Evolutionary conservation across 352 stramenopile genomes (phyloP).

Genomic region (Stephanocyclus meneghinianus): DNA sequence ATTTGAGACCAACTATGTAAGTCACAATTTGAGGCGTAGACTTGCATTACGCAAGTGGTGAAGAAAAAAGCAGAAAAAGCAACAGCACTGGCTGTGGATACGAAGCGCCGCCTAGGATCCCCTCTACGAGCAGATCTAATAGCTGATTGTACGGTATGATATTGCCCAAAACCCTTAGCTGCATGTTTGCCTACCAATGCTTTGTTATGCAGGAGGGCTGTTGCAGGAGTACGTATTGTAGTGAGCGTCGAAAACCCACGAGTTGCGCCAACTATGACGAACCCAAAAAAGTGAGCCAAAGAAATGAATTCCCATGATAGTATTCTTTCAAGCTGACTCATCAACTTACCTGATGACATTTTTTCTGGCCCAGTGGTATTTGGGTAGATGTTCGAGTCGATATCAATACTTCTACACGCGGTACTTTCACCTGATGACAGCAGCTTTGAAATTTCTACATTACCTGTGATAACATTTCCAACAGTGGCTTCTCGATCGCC

Average conservation of each 20-base stretch:
- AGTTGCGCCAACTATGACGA: background rate
- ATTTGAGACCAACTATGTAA: background rate
- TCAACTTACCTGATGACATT: constrained; percentile 17
- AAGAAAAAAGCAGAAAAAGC: constrained; percentile 51
- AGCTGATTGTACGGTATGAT: background rate
- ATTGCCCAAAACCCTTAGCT: background rate
- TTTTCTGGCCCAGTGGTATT: constrained; percentile 8
- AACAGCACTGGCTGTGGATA: constrained; percentile 26
- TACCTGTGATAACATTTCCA: background rate
- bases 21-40: constrained; percentile 12
- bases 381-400: background rate
- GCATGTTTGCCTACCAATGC: background rate
- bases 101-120: constrained; percentile 35
- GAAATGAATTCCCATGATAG: background rate
- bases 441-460: background rate
- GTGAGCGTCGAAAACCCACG: constrained; percentile 33
- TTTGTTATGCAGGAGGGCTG: background rate
- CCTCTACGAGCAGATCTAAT: constrained; percentile 13
- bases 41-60: constrained; percentile 26
- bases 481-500: constrained; percentile 1
- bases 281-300: background rate
- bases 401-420: background rate
- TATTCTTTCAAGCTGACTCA: background rate
- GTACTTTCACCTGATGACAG: background rate
- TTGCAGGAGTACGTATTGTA: constrained; percentile 4